phyloP scores from a whole-genome alignment of 176 grass and related monocot species.

The Oryza longistaminata region DNA sequence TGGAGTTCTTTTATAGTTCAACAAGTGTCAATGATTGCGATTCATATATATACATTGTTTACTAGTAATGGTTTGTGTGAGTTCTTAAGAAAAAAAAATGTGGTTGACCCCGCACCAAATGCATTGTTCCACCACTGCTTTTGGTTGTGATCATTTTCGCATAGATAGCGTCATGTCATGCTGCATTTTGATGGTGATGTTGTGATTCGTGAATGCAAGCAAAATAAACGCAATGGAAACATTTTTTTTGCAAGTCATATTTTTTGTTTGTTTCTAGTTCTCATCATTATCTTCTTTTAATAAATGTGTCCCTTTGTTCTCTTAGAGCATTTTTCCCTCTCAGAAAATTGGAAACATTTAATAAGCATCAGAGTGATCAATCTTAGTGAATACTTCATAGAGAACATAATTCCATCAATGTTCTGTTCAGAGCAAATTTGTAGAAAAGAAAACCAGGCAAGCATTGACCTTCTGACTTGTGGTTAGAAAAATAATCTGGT shows the following conservation, averaged over 20 bases:
- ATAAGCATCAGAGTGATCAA: neutral
- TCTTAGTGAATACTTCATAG: neutral
- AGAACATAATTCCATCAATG: neutral
- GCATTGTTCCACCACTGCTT: neutral
- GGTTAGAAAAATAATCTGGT: neutral
- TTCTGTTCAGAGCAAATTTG: neutral
- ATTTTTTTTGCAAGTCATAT: neutral
- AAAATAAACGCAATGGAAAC: neutral
- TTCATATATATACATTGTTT: neutral
- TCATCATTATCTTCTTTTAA: neutral
- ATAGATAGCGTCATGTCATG: neutral
- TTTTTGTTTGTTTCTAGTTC: neutral
- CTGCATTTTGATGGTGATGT: neutral
- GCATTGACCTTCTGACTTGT: neutral
- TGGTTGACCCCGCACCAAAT: neutral
- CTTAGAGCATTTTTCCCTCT: neutral
- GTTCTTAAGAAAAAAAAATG: neutral
- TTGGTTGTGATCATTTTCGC: neutral
- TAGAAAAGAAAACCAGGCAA: neutral
- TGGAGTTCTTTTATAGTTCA: neutral
- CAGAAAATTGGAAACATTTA: neutral
- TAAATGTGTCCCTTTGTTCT: neutral
- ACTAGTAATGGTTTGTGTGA: neutral
- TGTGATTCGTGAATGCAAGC: neutral
- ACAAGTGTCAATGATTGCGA: neutral